A percentile compares a stretch with the other conserved stretches of the same genome.
These are phyloP conservation scores for Liquidambar formosana DNA, from an alignment of 164 flowering plant species.

Conservation along the genomic window DNA sequence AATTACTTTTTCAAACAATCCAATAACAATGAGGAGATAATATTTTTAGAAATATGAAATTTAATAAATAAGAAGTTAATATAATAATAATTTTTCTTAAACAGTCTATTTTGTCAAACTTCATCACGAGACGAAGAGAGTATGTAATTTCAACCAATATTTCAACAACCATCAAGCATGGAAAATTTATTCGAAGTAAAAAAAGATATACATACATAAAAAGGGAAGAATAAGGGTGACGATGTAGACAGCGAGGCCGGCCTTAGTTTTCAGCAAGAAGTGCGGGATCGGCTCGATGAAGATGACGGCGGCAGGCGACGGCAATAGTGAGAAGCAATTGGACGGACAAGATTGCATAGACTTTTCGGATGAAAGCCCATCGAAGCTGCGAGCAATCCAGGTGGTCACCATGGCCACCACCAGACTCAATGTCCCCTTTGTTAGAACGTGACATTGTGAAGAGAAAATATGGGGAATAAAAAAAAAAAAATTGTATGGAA, in stretches of 20 bases:
- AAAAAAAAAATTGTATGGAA: too few species aligned
- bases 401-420: conserved; percentile 10
- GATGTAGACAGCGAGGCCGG: conserved; percentile 55
- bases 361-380: conserved; percentile 79
- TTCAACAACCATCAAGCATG: not conserved
- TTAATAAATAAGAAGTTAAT: too few species aligned
- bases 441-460: not conserved
- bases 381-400: conserved; percentile 68
- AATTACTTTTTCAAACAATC: too few species aligned
- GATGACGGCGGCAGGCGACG: conserved; percentile 58
- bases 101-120: too few species aligned
- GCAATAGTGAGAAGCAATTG: conserved; percentile 68
- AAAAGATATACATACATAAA: conserved; percentile 39
- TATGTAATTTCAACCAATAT: not conserved
- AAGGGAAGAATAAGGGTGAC: conserved; percentile 43
- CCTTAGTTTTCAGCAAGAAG: conserved; percentile 39
- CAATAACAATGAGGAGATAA: too few species aligned
- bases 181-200: not conserved
- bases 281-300: conserved; percentile 34
- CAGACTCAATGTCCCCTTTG: conserved; percentile 48
- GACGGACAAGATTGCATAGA: conserved; percentile 50
- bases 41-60: too few species aligned
- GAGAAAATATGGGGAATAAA: too few species aligned
- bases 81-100: too few species aligned
- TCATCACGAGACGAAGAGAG: too few species aligned